phyloP scores from a whole-genome alignment of 257 asterid species.

The Handroanthus guayacan region DNA sequence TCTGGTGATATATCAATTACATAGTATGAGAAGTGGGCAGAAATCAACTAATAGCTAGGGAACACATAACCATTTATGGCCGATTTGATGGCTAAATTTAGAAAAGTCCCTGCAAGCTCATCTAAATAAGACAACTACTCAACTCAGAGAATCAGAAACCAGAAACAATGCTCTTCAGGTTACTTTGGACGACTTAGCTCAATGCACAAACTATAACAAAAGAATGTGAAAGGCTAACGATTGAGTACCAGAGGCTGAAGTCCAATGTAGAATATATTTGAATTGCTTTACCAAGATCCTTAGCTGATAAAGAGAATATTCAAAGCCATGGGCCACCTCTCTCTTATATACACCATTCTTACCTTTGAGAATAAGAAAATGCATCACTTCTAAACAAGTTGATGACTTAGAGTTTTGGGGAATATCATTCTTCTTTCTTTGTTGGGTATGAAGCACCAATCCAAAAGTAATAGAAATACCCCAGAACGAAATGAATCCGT shows the following conservation, averaged over 20 bases:
- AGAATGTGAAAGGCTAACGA: constrained; percentile 5
- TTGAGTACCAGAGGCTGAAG: constrained; percentile 7
- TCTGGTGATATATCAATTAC: background rate
- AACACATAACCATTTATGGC: background rate
- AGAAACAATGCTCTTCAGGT: background rate
- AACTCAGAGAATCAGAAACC: background rate
- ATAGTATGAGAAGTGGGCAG: background rate
- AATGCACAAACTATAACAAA: constrained; percentile 3
- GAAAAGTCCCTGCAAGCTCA: background rate
- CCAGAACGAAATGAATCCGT: background rate
- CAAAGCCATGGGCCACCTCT: constrained; percentile 18
- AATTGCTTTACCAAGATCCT: constrained; percentile 14
- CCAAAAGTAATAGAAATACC: background rate
- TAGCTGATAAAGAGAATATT: constrained; percentile 14
- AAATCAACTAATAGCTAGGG: background rate
- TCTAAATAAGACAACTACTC: background rate
- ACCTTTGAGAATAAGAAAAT: constrained; percentile 19
- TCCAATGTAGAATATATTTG: background rate
- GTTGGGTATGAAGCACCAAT: background rate
- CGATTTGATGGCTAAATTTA: background rate
- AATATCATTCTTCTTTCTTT: constrained; percentile 10
- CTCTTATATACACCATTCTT: constrained; percentile 14
- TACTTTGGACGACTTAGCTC: constrained; percentile 8
- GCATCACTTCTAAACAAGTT: constrained; percentile 13
- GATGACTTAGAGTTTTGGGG: constrained; percentile 14